A percentile compares a stretch with the other conserved stretches of the same genome.
These are phyloP conservation scores for Kazachstania viticola DNA, from an alignment of 805 yeast species.

Conservation along the genomic window DNA sequence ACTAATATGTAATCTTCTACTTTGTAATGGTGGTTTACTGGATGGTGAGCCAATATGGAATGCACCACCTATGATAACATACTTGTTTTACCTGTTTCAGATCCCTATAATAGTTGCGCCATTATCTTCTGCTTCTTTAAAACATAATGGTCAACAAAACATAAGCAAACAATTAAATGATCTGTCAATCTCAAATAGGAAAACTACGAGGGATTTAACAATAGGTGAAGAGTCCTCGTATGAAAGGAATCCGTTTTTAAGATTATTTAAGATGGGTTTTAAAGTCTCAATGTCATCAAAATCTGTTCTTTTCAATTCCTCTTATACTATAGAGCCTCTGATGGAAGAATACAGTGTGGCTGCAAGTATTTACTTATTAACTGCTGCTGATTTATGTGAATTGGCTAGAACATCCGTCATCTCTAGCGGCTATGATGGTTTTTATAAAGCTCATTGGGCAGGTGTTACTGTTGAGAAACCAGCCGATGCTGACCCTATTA, in stretches of 20 bases:
- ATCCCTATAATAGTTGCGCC: slow-evolving; percentile 23
- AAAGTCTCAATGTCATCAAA: slow-evolving; percentile 18
- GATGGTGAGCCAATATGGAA: slow-evolving; percentile 23
- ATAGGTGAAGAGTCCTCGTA: slow-evolving; percentile 11
- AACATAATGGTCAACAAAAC: neutral
- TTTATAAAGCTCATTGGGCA: slow-evolving; percentile 25
- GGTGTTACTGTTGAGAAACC: slow-evolving; percentile 12
- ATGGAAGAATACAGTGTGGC: slow-evolving; percentile 28
- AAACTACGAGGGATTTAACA: slow-evolving; percentile 15
- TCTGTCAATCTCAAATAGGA: too few species aligned
- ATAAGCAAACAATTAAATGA: neutral
- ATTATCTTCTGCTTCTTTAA: slow-evolving; percentile 16
- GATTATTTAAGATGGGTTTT: slow-evolving; percentile 21
- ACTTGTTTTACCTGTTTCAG: slow-evolving; percentile 21
- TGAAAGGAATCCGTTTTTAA: slow-evolving; percentile 21
- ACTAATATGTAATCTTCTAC: slow-evolving; percentile 18
- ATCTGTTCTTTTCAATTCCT: slow-evolving; percentile 22
- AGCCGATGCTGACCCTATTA: slow-evolving; percentile 2
- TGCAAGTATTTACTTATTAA: slow-evolving; percentile 24
- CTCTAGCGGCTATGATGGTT: slow-evolving; percentile 23
- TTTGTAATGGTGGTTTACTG: slow-evolving; percentile 22
- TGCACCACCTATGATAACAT: slow-evolving; percentile 12
- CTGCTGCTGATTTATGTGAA: slow-evolving; percentile 26
- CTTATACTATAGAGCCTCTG: slow-evolving; percentile 24
- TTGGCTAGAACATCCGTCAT: slow-evolving; percentile 21